phyloP scores from a whole-genome alignment of 2,329 filamentous ascomycete genomes.

The Colletotrichum tropicicola region DNA sequence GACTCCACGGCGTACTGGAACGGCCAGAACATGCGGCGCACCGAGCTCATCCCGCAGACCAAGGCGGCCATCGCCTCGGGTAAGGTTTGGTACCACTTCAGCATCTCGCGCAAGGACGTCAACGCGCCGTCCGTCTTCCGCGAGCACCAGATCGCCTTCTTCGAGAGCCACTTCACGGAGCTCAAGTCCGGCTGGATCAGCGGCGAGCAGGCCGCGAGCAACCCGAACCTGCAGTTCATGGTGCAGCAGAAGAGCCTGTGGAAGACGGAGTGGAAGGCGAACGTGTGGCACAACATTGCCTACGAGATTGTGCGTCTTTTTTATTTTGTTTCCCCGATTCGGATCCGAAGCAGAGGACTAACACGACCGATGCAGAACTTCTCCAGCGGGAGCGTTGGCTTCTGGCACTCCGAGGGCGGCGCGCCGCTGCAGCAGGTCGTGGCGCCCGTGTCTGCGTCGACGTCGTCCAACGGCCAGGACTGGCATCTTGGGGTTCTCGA shows the following conservation, averaged over 20 bases:
- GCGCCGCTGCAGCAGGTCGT: constrained; percentile 66
- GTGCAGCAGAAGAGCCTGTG: constrained; percentile 69
- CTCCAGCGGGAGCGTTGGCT: constrained; percentile 65
- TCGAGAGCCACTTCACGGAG: constrained; percentile 79
- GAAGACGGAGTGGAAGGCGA: constrained; percentile 67
- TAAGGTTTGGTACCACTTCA: constrained; percentile 78
- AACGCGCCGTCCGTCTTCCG: constrained; percentile 70
- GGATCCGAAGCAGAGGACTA: not conserved
- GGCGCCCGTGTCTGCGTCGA: constrained; percentile 65
- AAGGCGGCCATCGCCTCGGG: constrained; percentile 71
- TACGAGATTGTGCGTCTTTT: constrained; percentile 66
- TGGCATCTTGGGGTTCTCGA: constrained; percentile 79
- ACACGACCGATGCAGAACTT: constrained; percentile 57
- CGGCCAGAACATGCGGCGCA: constrained; percentile 76
- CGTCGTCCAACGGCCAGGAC: constrained; percentile 73
- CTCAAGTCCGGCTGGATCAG: constrained; percentile 73
- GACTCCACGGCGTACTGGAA: constrained; percentile 74
- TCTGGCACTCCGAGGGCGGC: constrained; percentile 75
- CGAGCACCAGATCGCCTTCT: constrained; percentile 73
- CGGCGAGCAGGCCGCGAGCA: constrained; percentile 53
- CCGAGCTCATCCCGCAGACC: constrained; percentile 78
- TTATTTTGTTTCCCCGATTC: not conserved
- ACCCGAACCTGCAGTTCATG: constrained; percentile 70
- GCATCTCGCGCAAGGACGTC: constrained; percentile 64
- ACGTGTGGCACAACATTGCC: constrained; percentile 79